Evolutionary conservation across 805 yeast species (phyloP).

Genomic region (Wickerhamomyces queroliae): DNA sequence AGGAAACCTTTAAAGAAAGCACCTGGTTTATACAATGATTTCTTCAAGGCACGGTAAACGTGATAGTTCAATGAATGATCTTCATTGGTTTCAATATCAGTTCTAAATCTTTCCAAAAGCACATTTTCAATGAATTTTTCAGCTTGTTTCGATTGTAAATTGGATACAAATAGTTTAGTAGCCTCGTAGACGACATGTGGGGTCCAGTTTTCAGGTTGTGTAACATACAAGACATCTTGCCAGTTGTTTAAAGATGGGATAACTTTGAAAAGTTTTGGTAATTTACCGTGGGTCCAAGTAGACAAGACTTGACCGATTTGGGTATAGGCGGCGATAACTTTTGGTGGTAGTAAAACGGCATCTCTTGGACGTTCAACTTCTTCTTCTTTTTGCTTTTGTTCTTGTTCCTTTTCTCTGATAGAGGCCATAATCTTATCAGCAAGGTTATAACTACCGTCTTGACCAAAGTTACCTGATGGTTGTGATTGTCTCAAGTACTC

Average conservation of each 20-base stretch:
- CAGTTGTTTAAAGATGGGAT: constrained; percentile 90
- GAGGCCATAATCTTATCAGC: constrained; percentile 95
- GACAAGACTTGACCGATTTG: constrained; percentile 84
- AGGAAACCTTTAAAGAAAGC: constrained; percentile 96
- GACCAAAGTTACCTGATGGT: constrained; percentile 25
- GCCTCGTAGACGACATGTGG: constrained; percentile 95
- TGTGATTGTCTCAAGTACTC: constrained; percentile 51
- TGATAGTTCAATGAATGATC: constrained; percentile 86
- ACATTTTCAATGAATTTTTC: constrained; percentile 73
- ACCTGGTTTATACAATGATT: constrained; percentile 92
- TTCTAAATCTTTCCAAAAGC: constrained; percentile 65
- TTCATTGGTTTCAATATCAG: constrained; percentile 64
- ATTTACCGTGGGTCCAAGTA: constrained; percentile 90
- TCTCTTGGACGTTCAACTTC: constrained; percentile 42
- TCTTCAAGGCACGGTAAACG: constrained; percentile 84
- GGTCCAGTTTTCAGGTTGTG: constrained; percentile 92
- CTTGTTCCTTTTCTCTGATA: constrained; percentile 65
- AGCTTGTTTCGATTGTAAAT: constrained; percentile 80
- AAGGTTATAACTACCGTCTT: constrained; percentile 51
- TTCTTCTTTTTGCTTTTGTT: constrained; percentile 24
- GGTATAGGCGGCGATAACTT: constrained; percentile 91
- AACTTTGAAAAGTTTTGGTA: constrained; percentile 95
- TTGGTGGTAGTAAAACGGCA: constrained; percentile 87
- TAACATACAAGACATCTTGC: constrained; percentile 91
- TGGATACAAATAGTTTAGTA: constrained; percentile 88